Conservation (phyloP, 2,329 filamentous ascomycete genomes). For the Trichoderma koningiopsis region DNA sequence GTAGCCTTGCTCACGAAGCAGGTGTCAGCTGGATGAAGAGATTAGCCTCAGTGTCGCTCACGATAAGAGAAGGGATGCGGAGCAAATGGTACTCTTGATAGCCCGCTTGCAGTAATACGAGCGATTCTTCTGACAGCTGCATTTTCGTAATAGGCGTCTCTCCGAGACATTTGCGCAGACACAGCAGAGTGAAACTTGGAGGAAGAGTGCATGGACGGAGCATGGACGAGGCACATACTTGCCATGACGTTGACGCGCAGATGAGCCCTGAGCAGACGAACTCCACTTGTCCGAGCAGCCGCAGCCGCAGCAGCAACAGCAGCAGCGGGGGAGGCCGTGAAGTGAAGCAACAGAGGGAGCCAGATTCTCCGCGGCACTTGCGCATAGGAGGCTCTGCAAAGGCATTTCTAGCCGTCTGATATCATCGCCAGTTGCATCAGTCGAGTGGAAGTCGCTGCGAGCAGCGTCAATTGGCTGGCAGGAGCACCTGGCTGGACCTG, state of each 20-base stretch:
- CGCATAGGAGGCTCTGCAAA: background rate
- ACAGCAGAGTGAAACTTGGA: background rate
- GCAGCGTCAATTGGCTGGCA: background rate
- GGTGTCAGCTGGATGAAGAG: slow-evolving; percentile 1
- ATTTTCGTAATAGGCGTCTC: slow-evolving; percentile 16
- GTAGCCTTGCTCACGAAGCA: background rate
- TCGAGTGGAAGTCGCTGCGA: background rate
- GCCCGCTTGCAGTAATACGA: background rate
- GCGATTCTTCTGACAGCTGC: background rate
- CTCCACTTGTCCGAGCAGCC: slow-evolving; percentile 13
- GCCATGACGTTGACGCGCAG: slow-evolving; percentile 21
- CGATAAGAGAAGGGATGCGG: slow-evolving; percentile 1
- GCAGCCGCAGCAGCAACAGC: slow-evolving; percentile 1
- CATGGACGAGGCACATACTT: background rate
- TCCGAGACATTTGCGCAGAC: slow-evolving; percentile 10
- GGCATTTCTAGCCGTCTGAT: background rate
- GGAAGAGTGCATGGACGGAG: background rate
- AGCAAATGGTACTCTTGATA: background rate
- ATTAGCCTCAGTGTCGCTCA: background rate
- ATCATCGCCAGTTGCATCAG: background rate
- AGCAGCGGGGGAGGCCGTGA: background rate
- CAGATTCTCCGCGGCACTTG: background rate
- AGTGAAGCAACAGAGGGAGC: background rate
- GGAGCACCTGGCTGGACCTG: background rate
- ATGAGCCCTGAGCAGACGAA: slow-evolving; percentile 5